Evolutionary conservation across 768 basidiomycete genomes (phyloP), one percentile per base, ranked within the genome.

Genomic region (Amylocystis lapponica): DNA sequence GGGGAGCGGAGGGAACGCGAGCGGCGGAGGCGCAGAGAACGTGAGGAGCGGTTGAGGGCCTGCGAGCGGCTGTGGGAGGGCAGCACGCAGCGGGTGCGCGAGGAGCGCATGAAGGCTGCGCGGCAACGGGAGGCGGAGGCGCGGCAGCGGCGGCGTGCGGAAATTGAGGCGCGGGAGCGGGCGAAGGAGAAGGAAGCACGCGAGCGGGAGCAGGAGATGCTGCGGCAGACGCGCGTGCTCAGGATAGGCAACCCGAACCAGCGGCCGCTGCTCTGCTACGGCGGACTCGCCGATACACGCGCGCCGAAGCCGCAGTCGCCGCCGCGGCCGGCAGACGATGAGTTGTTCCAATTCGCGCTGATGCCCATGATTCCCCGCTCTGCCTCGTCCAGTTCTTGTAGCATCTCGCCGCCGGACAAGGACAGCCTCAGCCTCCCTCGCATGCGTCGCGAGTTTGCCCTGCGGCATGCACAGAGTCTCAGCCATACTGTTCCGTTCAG

Each of bases 401-500:
- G 46, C 34, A 19, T 42, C 27, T 48, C 57, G 14, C 44, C 45
- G 26, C 47, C 42, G 13, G 47, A 48, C 50, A 19, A 50, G 43
- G 3, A 48, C 39, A 27, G 49, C 27, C 9, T 55, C 21, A 37
- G 46, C 45, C 38, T 57, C n/a, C 64, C 63, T 36, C 62, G 68
- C 45, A 60, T 65, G 30, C 58, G 66, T 17, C 22, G 38, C 22
- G 55, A 53, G 29, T 38, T 55, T 20, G 47, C 50, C 13, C 21
- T 53, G 11, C 20, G 52, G 38, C 48, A 46, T 20, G 39, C 46
- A 3, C 41, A 41, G 45, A 46, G 36, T 27, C 30, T 52, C 20
- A 52, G 45, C 32, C 65, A 66, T 17, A 52, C 68, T 6, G 71
- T 83, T 10, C 59, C 75, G 1, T 82, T 83, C 58, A 66, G 68